A percentile compares a stretch with the other conserved stretches of the same genome.
Conservation (phyloP, 202 grass and related monocot species). For the Elaeis oleifera region DNA sequence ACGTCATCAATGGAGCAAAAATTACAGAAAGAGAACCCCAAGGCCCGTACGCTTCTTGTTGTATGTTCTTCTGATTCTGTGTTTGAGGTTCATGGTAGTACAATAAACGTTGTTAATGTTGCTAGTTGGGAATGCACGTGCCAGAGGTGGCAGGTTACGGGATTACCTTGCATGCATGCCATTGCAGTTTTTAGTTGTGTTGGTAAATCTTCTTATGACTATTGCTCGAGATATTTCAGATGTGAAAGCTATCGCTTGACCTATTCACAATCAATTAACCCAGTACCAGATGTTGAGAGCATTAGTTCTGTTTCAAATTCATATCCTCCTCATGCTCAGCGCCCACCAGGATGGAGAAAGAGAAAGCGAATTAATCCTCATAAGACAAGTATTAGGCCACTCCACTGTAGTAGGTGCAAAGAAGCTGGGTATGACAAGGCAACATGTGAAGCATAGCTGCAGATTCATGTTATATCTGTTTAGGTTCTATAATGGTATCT, state of each 20-base stretch:
- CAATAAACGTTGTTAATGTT: slow-evolving; percentile 87
- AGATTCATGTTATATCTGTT: slow-evolving; percentile 21
- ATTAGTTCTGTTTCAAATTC: slow-evolving; percentile 51
- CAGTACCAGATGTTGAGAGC: slow-evolving; percentile 82
- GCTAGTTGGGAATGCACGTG: slow-evolving; percentile 90
- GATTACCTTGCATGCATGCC: slow-evolving; percentile 85
- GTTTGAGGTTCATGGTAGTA: slow-evolving; percentile 90
- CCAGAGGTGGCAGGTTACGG: slow-evolving; percentile 84
- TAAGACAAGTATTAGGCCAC: slow-evolving; percentile 49
- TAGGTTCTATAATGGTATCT: neutral
- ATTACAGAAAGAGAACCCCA: slow-evolving; percentile 55
- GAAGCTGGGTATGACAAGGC: slow-evolving; percentile 89
- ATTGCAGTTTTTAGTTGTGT: slow-evolving; percentile 83
- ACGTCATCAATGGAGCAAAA: slow-evolving; percentile 89
- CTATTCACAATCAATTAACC: slow-evolving; percentile 54
- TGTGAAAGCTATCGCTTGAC: slow-evolving; percentile 70
- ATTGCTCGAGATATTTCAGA: slow-evolving; percentile 72
- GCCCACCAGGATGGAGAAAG: slow-evolving; percentile 65
- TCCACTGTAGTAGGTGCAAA: slow-evolving; percentile 96
- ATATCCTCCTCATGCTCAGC: slow-evolving; percentile 64
- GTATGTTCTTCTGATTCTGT: slow-evolving; percentile 91
- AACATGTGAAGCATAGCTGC: slow-evolving; percentile 77
- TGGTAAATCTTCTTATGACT: slow-evolving; percentile 61
- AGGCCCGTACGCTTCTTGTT: slow-evolving; percentile 66
- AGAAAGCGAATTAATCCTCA: slow-evolving; percentile 87